Evolutionary conservation across 208 protist species (phyloP).

Genomic region (Polymyxa betae): DNA sequence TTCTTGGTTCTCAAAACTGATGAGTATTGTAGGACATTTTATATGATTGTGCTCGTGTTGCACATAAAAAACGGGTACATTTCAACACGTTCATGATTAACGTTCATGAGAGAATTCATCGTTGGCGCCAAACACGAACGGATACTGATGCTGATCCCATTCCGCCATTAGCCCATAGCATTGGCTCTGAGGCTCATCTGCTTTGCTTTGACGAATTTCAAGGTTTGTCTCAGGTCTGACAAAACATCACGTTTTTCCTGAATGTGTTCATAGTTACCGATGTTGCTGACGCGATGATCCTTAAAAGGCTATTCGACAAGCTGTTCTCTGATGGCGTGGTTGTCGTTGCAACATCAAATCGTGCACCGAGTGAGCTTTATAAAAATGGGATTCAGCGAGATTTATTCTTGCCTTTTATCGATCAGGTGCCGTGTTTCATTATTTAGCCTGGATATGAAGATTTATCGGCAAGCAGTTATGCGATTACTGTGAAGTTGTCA

Average conservation of each 20-base stretch:
- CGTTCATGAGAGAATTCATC: conserved; percentile 56
- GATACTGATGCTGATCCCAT: background rate
- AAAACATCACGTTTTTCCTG: no score
- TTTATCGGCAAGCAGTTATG: no score
- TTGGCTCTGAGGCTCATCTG: background rate
- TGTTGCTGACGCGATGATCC: conserved; percentile 63
- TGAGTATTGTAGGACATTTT: no score
- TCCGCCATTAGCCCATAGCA: background rate
- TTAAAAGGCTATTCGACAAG: conserved; percentile 45
- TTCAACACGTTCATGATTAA: conserved; percentile 65
- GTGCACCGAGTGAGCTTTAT: conserved; percentile 60
- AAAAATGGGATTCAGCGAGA: conserved; percentile 52
- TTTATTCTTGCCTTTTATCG: conserved; percentile 85
- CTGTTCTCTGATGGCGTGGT: conserved; percentile 56
- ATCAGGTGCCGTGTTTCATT: conserved; percentile 76
- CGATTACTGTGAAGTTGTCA: conserved; percentile 70
- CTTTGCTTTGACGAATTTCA: conserved; percentile 70
- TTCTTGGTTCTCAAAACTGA: background rate
- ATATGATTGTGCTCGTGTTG: conserved; percentile 37
- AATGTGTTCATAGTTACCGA: no score
- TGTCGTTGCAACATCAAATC: conserved; percentile 63
- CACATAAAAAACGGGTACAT: conserved; percentile 59
- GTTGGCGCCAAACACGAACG: background rate
- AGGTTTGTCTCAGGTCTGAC: background rate
- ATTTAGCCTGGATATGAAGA: conserved; percentile 76